Evolutionary conservation across 495 filamentous ascomycete genomes (phyloP), one percentile per base, ranked within the genome.

Genomic region (Penicillium herquei): DNA sequence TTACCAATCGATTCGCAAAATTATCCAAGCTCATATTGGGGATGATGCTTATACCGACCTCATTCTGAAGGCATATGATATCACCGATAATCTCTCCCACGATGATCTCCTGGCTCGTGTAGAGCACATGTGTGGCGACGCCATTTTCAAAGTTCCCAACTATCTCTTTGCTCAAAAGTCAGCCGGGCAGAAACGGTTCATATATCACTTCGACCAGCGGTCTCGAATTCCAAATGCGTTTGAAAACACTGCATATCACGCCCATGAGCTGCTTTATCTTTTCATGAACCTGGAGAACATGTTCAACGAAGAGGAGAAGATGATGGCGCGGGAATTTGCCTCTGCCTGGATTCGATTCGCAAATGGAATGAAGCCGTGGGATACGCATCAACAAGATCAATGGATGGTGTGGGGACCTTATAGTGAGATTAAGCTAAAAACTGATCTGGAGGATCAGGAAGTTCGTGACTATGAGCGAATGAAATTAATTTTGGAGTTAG

Each of bases 61-160:
- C 11, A 67, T 69, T 11, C 54, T 71, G 7, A n/a, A 12, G 4
- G 56, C 54, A 12, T 69, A 71, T 46, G 56, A 33, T 0, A 67
- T 71, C 39, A 21, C 33, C 0, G 30, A 39, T 4, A 57, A 50
- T 14, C 35, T 65, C 0, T 21, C 54, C 1, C 61, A 59, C 0
- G 43, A 58, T 1, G 40, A 41, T 0, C 33, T 71, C 9, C 47
- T 67, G 1, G 12, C 13, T n/a, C 54, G 60, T 11, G 56, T 69
- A 7, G 66, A 71, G 42, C 58, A 69, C 30, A 69, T 71, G 66
- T 67, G 62, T 43, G 66, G 68, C 16, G 66, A 71, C 51, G 64
- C 53, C 0, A 54, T 71, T 46, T 71, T 69, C 55, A 67, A 66
- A 14, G 60, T 71, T 7, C 64, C 62, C 0, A 71, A 71, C 13